These are phyloP conservation scores for Chytriomyces hyalinus DNA, from an alignment of 192 early-diverging fungal genomes.

Conservation along the genomic window DNA sequence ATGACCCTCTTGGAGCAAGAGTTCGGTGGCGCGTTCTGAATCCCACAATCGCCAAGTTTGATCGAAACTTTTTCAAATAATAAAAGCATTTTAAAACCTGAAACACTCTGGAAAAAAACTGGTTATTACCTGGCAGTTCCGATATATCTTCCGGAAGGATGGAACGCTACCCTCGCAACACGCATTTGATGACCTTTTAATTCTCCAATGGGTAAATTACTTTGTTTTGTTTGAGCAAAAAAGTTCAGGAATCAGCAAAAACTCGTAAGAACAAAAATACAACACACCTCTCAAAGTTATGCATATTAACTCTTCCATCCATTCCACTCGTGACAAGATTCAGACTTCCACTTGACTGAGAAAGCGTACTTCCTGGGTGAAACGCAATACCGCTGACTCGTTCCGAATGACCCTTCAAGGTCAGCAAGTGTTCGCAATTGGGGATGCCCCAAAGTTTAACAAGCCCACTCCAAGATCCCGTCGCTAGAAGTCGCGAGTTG, in stretches of 20 bases:
- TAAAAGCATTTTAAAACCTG: not conserved
- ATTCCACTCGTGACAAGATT: conserved; percentile 87
- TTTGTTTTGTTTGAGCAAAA: conserved; percentile 12
- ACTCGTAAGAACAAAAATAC: not conserved
- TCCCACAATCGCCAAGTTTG: conserved; percentile 98
- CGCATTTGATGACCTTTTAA: conserved; percentile 83
- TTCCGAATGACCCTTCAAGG: conserved; percentile 81
- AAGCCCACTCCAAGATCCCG: conserved; percentile 83
- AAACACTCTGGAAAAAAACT: conserved; percentile 3
- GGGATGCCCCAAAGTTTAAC: conserved; percentile 90
- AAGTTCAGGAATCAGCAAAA: conserved; percentile 14
- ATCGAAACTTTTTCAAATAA: conserved; percentile 63
- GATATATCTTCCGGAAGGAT: conserved; percentile 85
- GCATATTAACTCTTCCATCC: conserved; percentile 79
- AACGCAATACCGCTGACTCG: conserved; percentile 88
- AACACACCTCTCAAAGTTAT: conserved; percentile 78
- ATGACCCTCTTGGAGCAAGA: conserved; percentile 94
- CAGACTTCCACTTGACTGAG: conserved; percentile 56
- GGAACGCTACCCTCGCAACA: conserved; percentile 86
- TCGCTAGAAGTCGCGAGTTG: conserved; percentile 76
- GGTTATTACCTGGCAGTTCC: conserved; percentile 61
- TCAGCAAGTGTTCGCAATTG: conserved; percentile 61
- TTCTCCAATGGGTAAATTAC: conserved; percentile 73
- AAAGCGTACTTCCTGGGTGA: conserved; percentile 79
- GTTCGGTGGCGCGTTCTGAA: conserved; percentile 70